Base-by-base conservation (phyloP, 202 grass and related monocot species). In the Carex arenaria region DNA sequence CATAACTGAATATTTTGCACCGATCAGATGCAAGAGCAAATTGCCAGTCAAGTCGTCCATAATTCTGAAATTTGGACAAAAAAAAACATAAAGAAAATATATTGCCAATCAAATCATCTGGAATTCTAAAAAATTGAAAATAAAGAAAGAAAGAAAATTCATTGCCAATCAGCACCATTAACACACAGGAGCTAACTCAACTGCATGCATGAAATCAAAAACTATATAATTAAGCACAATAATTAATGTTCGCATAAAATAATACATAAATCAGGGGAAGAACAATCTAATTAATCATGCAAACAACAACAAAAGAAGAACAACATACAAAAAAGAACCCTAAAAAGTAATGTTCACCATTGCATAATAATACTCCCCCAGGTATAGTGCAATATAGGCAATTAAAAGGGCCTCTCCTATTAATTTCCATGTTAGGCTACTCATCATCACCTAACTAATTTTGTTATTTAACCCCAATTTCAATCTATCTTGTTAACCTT, bases 231-330 rank as follows among this genome's bases (percentile, higher is more conserved):
- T 34, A 54, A 75, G 42, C n/a, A 72, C n/a, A 51, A 51, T 72
- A 51, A 51, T 72, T 28, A 52, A 52, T 4, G 10, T 54, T 75
- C 22, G 31, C 71, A 54, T 14, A 14, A 18, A 18, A 75, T 55
- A 75, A 28, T 32, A 13, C 3, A 65, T 1, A 20, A 34, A 65
- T 32, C 18, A 57, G 28, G 28, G 8, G 30, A 12, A 57, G 42
- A 77, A 18, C 15, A 10, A 56, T 76, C 14, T 56, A 34, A 57
- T 77, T 57, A 32, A 75, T 23, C 49, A 76, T 18, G 13, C 12
- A 75, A 34, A 18, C 26, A 77, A 77, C 52, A 77, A 77, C 28
- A 28, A 77, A 77, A 77, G 52, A 77, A 77, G 72, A 77, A 57
- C 28, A 77, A 17, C 11, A 75, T 30, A n/a, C 2, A 32, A 10